These are phyloP conservation scores for Fusarium decemcellulare DNA, from an alignment of 2,329 filamentous ascomycete genomes.

Conservation along the genomic window DNA sequence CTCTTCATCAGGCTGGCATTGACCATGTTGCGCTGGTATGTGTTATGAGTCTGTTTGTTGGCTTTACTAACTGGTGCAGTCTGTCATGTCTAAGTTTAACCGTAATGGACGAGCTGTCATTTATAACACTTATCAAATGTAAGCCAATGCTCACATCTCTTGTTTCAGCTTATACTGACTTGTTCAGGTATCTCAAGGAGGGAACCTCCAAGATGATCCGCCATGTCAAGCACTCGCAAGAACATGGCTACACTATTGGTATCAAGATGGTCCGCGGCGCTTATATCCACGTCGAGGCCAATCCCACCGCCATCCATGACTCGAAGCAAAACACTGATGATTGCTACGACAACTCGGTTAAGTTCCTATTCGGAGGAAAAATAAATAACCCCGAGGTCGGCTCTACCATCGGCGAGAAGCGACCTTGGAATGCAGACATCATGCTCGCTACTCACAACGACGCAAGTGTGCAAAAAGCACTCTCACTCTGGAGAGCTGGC, in stretches of 20 bases:
- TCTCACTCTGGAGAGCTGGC: conserved; percentile 8
- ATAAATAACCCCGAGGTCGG: background rate
- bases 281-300: conserved; percentile 13
- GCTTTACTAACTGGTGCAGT: background rate
- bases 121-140: conserved; percentile 29
- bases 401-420: background rate
- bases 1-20: conserved; percentile 16
- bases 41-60: background rate
- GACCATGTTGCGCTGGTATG: conserved; percentile 20
- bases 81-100: conserved; percentile 18
- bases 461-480: conserved; percentile 8
- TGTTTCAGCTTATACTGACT: background rate
- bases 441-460: conserved; percentile 22
- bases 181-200: conserved; percentile 8
- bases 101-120: conserved; percentile 3
- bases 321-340: conserved; percentile 15
- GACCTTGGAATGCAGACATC: conserved; percentile 18
- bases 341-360: conserved; percentile 17
- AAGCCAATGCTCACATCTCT: background rate
- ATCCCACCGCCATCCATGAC: background rate
- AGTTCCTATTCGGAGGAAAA: conserved; percentile 11
- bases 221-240: conserved; percentile 7
- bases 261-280: conserved; percentile 18
- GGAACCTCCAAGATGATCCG: conserved; percentile 21
- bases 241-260: conserved; percentile 11